Evolutionary conservation across 176 grass and related monocot species (phyloP).

Genomic region (Phoenix dactylifera): DNA sequence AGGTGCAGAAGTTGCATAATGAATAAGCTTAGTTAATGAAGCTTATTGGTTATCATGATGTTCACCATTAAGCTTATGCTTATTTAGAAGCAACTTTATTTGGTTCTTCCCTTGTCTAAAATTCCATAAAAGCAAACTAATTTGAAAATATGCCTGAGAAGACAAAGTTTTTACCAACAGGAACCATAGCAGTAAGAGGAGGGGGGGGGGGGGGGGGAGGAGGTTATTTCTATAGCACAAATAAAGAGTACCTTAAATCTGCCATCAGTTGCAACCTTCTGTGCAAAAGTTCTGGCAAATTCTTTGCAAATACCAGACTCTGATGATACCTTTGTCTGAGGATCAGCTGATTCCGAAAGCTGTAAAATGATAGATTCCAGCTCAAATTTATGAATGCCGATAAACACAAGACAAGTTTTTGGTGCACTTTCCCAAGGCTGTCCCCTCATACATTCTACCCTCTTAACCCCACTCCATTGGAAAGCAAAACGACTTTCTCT

Average conservation of each 20-base stretch:
- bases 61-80: too few species aligned
- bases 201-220: too few species aligned
- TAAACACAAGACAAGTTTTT: slow-evolving; percentile 19
- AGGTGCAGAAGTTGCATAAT: too few species aligned
- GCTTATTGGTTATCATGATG: too few species aligned
- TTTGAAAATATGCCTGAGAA: too few species aligned
- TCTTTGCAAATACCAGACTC: neutral
- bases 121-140: too few species aligned
- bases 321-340: neutral
- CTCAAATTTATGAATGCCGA: slow-evolving; percentile 11
- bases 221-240: neutral
- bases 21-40: too few species aligned
- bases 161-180: too few species aligned
- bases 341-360: slow-evolving; percentile 8
- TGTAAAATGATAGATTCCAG: slow-evolving; percentile 9
- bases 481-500: slow-evolving; percentile 14
- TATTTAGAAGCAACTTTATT: too few species aligned
- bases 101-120: too few species aligned
- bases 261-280: slow-evolving; percentile 8
- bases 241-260: slow-evolving; percentile 14
- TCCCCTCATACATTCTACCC: slow-evolving; percentile 16
- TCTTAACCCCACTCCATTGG: slow-evolving; percentile 20
- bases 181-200: neutral
- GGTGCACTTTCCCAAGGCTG: slow-evolving; percentile 18
- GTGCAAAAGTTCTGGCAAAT: slow-evolving; percentile 1